Conservation (phyloP, 2,329 filamentous ascomycete species). For the Trichoderma atroviride region DNA sequence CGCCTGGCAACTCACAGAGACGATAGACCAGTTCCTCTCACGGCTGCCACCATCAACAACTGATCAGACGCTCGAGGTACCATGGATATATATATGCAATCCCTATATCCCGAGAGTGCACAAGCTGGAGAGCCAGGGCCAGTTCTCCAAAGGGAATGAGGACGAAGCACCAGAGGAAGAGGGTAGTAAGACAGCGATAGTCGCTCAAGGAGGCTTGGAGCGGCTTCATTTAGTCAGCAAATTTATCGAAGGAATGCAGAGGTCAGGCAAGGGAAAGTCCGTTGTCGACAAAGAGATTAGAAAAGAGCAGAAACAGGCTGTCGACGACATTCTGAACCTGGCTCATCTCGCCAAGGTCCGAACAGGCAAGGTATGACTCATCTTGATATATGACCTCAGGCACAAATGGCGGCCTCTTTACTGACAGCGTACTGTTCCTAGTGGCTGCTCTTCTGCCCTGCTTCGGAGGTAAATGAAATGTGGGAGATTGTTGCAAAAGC, state of each 20-base stretch:
- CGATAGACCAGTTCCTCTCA: constrained; percentile 64
- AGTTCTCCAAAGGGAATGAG: constrained; percentile 48
- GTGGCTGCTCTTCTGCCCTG: constrained; percentile 74
- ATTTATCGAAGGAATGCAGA: constrained; percentile 54
- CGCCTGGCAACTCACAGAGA: constrained; percentile 67
- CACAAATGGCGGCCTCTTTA: background rate
- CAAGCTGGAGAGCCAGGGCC: constrained; percentile 40
- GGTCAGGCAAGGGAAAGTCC: constrained; percentile 38
- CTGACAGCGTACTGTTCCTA: constrained; percentile 36
- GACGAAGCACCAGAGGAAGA: constrained; percentile 53
- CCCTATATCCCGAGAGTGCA: constrained; percentile 52
- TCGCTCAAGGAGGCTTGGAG: constrained; percentile 57
- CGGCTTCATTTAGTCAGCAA: constrained; percentile 49
- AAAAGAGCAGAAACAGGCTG: constrained; percentile 52
- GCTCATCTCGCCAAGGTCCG: constrained; percentile 62
- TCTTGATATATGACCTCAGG: background rate
- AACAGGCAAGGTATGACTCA: constrained; percentile 62
- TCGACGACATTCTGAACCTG: constrained; percentile 60
- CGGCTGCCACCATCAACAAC: constrained; percentile 71
- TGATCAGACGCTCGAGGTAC: constrained; percentile 45
- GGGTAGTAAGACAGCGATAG: constrained; percentile 49
- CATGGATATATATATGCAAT: constrained; percentile 76
- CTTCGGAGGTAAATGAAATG: constrained; percentile 57
- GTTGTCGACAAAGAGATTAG: constrained; percentile 52
- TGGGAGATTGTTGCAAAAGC: constrained; percentile 70